Conservation (phyloP, 2,329 filamentous ascomycete species). For the Cladophialophora yegresii region DNA sequence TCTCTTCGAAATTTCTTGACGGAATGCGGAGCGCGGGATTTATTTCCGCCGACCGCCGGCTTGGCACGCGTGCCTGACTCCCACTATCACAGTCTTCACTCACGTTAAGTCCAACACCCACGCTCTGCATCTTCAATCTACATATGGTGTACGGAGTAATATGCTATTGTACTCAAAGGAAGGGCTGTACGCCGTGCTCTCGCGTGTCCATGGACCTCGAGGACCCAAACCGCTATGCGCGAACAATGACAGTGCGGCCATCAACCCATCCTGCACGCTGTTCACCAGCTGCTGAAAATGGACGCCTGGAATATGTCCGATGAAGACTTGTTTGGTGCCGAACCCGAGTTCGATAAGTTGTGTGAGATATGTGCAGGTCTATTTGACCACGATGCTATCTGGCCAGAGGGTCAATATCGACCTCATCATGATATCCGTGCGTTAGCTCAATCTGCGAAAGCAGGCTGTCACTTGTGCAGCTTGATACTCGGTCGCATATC, state of each 20-base stretch:
- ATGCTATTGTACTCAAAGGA: not conserved
- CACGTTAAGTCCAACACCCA: not conserved
- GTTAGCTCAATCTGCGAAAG: not conserved
- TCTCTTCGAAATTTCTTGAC: conserved; percentile 3
- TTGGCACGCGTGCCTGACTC: not conserved
- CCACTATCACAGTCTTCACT: not conserved
- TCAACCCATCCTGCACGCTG: not conserved
- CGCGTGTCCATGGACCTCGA: not conserved
- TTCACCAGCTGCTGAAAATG: not conserved
- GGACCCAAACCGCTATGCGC: not conserved
- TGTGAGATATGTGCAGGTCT: not conserved
- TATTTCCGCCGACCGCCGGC: not conserved
- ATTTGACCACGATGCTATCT: not conserved
- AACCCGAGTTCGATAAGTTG: not conserved
- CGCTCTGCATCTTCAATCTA: not conserved
- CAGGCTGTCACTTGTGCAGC: conserved; percentile 2
- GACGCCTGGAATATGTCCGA: not conserved
- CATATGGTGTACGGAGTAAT: not conserved
- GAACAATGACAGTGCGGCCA: not conserved
- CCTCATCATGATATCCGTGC: conserved; percentile 6
- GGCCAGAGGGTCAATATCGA: not conserved
- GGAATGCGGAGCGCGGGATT: not conserved
- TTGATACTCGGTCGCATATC: not conserved
- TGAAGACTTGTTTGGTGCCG: not conserved
- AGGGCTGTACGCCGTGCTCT: not conserved